A percentile compares a stretch with the other conserved stretches of the same genome.
Evolutionary conservation across 345 rosid genomes (phyloP).

Genomic region (Murraya paniculata): DNA sequence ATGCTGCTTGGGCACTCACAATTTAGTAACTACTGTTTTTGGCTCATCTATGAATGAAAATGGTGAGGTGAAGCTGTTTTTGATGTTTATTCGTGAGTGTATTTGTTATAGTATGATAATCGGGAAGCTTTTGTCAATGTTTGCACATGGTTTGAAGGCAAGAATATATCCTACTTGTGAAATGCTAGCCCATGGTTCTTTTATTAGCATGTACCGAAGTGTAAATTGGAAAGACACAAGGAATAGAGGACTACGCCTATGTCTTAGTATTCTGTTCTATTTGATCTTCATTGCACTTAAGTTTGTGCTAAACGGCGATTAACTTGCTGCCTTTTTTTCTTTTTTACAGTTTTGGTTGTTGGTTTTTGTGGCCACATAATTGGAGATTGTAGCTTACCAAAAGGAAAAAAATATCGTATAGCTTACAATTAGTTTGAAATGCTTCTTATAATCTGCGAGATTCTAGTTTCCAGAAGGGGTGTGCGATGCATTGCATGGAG

Average conservation of each 20-base stretch:
- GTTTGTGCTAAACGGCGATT: neutral
- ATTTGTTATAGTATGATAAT: neutral
- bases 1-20: neutral
- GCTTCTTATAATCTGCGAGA: neutral
- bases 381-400: neutral
- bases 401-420: neutral
- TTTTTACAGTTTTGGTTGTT: neutral
- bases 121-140: neutral
- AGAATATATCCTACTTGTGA: conserved; percentile 8
- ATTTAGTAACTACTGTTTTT: neutral
- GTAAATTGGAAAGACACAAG: neutral
- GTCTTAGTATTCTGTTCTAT: neutral
- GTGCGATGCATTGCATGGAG: neutral
- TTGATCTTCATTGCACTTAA: neutral
- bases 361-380: neutral
- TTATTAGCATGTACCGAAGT: neutral
- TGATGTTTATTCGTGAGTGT: neutral
- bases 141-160: conserved; percentile 9
- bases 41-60: neutral
- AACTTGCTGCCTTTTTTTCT: neutral
- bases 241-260: neutral
- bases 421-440: neutral
- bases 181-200: neutral
- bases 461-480: neutral
- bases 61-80: neutral